Evolutionary conservation across 768 basidiomycete species (phyloP).

Genomic region (Sporobolomyces pararoseus): DNA sequence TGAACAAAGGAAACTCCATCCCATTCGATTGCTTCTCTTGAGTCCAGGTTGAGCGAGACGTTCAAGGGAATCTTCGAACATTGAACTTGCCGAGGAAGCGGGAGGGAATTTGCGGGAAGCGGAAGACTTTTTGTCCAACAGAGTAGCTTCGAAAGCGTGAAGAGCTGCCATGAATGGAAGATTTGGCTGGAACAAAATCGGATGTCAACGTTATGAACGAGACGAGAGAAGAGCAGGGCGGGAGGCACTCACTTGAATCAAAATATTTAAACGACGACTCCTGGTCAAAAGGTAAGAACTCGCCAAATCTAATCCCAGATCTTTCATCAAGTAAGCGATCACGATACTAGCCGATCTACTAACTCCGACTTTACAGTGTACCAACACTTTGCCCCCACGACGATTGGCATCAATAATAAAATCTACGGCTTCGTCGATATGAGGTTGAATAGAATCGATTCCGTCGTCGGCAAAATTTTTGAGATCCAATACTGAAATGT

Average conservation of each 20-base stretch:
- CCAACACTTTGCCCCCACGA: slow-evolving; percentile 82
- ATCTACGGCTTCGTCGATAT: slow-evolving; percentile 78
- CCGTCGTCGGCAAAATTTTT: slow-evolving; percentile 72
- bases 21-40: slow-evolving; percentile 58
- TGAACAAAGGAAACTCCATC: slow-evolving; percentile 77
- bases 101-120: not conserved
- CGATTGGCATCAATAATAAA: slow-evolving; percentile 85
- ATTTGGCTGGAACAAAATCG: slow-evolving; percentile 61
- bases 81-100: not conserved
- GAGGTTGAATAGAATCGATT: slow-evolving; percentile 85
- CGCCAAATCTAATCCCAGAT: slow-evolving; percentile 75
- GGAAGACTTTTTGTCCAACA: slow-evolving; percentile 54
- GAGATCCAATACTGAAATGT: slow-evolving; percentile 86
- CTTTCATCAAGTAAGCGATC: slow-evolving; percentile 95
- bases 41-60: slow-evolving; percentile 62
- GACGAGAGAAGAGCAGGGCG: not conserved
- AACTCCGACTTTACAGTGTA: slow-evolving; percentile 99
- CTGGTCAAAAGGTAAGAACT: slow-evolving; percentile 92
- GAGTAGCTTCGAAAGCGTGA: slow-evolving; percentile 86
- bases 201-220: not conserved
- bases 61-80: slow-evolving; percentile 53
- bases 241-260: slow-evolving; percentile 37
- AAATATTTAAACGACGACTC: slow-evolving; percentile 66
- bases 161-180: slow-evolving; percentile 93
- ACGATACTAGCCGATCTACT: slow-evolving; percentile 89